Percentiles rank a stretch among this genome's conserved stretches.
phyloP scores from a whole-genome alignment of 495 filamentous ascomycete species.

The Usnea hakonensis region DNA sequence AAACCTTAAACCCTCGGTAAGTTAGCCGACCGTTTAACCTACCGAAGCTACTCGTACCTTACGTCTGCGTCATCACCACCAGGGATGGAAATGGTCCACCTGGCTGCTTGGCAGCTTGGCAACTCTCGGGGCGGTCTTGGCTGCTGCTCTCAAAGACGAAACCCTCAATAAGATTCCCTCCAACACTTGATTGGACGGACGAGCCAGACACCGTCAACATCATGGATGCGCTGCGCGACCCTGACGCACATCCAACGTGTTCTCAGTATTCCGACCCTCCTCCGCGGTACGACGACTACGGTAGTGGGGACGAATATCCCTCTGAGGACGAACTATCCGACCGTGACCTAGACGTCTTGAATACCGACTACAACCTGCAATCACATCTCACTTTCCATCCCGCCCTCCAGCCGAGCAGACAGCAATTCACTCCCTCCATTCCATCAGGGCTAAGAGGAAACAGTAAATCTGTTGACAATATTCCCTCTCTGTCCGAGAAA shows the following conservation, averaged over 20 bases:
- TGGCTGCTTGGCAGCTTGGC: constrained; percentile 13
- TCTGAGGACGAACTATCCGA: constrained; percentile 20
- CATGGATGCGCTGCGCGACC: constrained; percentile 7
- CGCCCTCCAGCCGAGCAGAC: background rate
- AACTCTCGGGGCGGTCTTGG: constrained; percentile 1
- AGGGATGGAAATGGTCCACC: too few species aligned
- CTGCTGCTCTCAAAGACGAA: background rate
- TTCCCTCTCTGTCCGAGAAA: constrained; percentile 12
- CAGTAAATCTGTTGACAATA: constrained; percentile 8
- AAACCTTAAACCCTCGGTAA: too few species aligned
- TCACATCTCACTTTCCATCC: constrained; percentile 16
- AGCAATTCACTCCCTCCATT: constrained; percentile 1
- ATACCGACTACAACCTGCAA: constrained; percentile 17
- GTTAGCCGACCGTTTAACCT: too few species aligned
- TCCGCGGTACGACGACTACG: background rate
- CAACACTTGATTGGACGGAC: background rate
- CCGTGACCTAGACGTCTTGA: constrained; percentile 15
- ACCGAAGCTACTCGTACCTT: too few species aligned
- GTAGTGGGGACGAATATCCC: constrained; percentile 13
- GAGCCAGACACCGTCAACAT: background rate
- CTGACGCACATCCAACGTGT: background rate
- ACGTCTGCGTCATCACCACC: too few species aligned
- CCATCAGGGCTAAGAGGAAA: background rate
- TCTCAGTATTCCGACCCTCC: background rate
- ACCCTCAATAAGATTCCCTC: background rate